Base-by-base conservation (phyloP, 768 basidiomycete genomes). In the Pulveroboletus frians region DNA sequence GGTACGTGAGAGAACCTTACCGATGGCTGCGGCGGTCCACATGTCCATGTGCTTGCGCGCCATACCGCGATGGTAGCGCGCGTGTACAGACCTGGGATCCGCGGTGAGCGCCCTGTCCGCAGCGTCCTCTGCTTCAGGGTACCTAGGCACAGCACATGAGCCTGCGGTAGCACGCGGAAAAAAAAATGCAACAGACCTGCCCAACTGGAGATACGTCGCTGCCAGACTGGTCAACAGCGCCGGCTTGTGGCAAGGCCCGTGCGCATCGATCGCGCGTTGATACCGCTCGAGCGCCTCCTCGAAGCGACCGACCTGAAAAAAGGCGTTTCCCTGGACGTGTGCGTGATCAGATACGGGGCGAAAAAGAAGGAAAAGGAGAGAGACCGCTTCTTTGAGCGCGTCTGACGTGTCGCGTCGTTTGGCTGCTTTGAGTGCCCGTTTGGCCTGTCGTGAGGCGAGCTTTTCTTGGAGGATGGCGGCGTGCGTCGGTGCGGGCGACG, bases 151-250 rank as follows among this genome's bases (percentile, higher is more conserved):
- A 31, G 13, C 5, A 13, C 5, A 31, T 31, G 11, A 13, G 5
- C 31, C 5, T 13, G 11, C 31, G 13, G 31, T n/a, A 13, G 31
- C 13, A 31, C 31, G 11, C 5, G 11, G 31, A 31, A 31, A 31
- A 31, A 31, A 5, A 5, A 31, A 13, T 14, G 29, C 0, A 9
- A 54, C 65, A 32, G 9, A 69, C 72, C 69, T 39, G 30, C 68
- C 62, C 4, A 76, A 59, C 52, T 76, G 73, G 11, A 79, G 60
- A 54, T 72, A 72, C 1, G 73, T 65, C 17, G 68, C 67, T 0
- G 74, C 69, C 21, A 78, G 57, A 51, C 79, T 79, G 9, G 68
- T 44, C 39, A 77, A 61, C 46, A 73, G 70, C 4, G 70, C 50
- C 0, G 73, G 65, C 21, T 72, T 67, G 5, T 38, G 17, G 10